Evolutionary conservation across 2,329 filamentous ascomycete species (phyloP), one percentile per base, ranked within the genome.

Genomic region (Drechslera avenae): DNA sequence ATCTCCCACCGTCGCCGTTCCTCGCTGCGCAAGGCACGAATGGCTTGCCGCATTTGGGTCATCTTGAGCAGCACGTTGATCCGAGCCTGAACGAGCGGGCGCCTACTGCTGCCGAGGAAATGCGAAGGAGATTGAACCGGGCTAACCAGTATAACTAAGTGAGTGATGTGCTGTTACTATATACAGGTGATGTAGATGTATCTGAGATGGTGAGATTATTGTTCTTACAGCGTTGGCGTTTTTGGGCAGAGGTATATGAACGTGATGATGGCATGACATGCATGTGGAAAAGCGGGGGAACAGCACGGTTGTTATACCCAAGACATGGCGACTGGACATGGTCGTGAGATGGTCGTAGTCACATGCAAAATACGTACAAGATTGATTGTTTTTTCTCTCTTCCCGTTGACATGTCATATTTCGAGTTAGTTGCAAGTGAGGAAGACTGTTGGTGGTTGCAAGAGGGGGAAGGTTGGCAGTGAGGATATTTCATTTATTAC

Each of bases 1-100:
- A 72, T 28, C 56, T 71, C n/a, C 68, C 69, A 5, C 69, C 69
- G 0, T 71, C 66, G 10, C 71, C 71, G 1, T 73, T 73, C 40
- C 62, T 73, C 5, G 49, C 60, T n/a, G 63, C 64, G 12, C 56
- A 60, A 13, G 47, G 41, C 4, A 28, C 59, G 3, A 49, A 50
- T n/a, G 46, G 50, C 1, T 41, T 56, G 13, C 41, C 57, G 5
- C 46, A 52, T 10, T 40, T 61, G 9, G 48, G 56, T 3, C 50
- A 53, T 14, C 19, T 57, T 8, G 51, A 63, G 30, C 46, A 46
- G 36, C 10, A 43, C 46, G 36, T 54, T 10, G 58, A 57, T 2
- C 19, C 37, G 2, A 46, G 52, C 21, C 3, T 43, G 9, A 40
- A 39, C 17, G 47, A 46, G 52, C 53, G 64, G 14, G 50, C 57